These are phyloP conservation scores for Dryas drummondii DNA, from an alignment of 306 rosid genomes.

Conservation along the genomic window DNA sequence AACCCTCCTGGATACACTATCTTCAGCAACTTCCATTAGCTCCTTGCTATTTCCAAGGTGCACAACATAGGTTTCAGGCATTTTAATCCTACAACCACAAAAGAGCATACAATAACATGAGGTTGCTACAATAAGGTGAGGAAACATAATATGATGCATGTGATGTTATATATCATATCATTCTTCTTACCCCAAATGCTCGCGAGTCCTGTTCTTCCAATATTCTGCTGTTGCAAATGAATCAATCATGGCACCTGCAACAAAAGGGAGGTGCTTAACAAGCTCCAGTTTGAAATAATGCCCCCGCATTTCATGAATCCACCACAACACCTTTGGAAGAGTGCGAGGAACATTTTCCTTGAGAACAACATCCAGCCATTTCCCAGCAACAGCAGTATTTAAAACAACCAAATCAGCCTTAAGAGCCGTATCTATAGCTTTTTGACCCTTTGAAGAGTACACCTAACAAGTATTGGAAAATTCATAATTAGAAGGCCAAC, in stretches of 20 bases:
- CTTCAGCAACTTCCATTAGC: constrained; percentile 91
- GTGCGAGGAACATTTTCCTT: constrained; percentile 70
- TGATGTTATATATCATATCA: neutral
- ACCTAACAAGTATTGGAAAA: constrained; percentile 45
- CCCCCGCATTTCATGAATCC: constrained; percentile 99
- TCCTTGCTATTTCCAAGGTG: constrained; percentile 99
- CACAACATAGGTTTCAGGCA: constrained; percentile 89
- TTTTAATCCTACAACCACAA: constrained; percentile 55
- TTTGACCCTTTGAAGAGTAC: constrained; percentile 66
- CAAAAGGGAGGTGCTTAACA: constrained; percentile 99
- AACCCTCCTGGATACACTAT: constrained; percentile 78
- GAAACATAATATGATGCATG: neutral
- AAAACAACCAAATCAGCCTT: constrained; percentile 83
- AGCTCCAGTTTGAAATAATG: constrained; percentile 93
- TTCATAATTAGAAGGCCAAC: constrained; percentile 23
- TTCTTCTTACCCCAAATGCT: constrained; percentile 60
- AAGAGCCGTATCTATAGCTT: constrained; percentile 72
- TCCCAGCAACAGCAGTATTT: constrained; percentile 97
- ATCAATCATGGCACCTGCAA: constrained; percentile 99
- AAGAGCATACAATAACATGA: neutral
- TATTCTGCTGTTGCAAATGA: constrained; percentile 85
- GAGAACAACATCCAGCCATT: constrained; percentile 89
- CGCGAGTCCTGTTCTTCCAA: constrained; percentile 87
- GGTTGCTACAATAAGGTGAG: neutral
- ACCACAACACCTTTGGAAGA: constrained; percentile 98